Base-by-base conservation (phyloP, 768 basidiomycete species). In the Tricholoma matsutake region DNA sequence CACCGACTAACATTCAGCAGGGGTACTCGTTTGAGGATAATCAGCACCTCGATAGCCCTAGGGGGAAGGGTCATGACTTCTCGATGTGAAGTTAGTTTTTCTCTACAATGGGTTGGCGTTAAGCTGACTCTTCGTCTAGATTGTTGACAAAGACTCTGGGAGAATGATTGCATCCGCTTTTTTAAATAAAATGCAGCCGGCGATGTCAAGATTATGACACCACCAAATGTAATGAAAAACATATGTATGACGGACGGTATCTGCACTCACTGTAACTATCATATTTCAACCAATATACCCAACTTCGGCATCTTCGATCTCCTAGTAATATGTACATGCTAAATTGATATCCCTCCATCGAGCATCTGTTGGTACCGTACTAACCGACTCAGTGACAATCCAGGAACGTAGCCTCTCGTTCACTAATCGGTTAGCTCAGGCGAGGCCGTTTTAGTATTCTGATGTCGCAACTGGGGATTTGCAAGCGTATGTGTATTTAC, bases 181-280 rank as follows among this genome's bases (percentile, higher is more conserved):
- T 62, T 72, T 89, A 54, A 88, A 81, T 75, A 89, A 89, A 73
- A 90, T 89, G 88, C 87, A 90, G 69, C 88, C 89, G 60, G 71
- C 69, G 6, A 60, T 72, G 37, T 72, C 83, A 22, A 85, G 83
- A 65, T 73, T 86, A 60, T 86, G 69, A 58, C 28, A 28, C 14
- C 5, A 52, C 18, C 6, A n/a, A 31, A 16, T 8, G n/a, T 29
- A 13, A 49, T 25, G 25, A 28, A 49, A 25, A 20, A 20, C 14
- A 28, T n/a, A 52, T 31, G 29, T n/a, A 52, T 31, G 29, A 31
- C 14, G 51, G 51, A 52, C 28, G 51, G 51, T 52, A 29, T 29
- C 6, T 45, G 18, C 20, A 20, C 18, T 20, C 43, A 22, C 2
- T 20, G 43, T 45, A 45, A 45, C 3, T 22, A 20, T 31, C 14